Base-by-base conservation (phyloP, 208 protist genomes). In the Strigomonas culicis region DNA sequence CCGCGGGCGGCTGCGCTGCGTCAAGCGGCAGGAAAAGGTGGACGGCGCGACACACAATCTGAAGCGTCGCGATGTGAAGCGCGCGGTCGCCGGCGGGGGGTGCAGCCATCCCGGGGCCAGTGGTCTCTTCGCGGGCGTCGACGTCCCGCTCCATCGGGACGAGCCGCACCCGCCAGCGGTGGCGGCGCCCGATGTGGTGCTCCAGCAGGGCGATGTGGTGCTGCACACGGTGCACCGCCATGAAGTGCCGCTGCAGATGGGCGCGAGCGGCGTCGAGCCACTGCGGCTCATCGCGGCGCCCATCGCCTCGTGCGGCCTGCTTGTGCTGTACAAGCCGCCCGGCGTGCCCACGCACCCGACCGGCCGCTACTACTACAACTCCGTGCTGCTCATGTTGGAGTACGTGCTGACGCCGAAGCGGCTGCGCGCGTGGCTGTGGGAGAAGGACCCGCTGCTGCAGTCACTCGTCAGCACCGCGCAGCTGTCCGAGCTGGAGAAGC, bases 331-430 rank as follows among this genome's bases (percentile, higher is more conserved):
- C 50, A 95, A 95, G 71, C 88, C 92, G 0, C 68, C 84, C 1
- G 88, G 86, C n/a, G 22, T 95, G 2, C 86, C 85, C 15, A 93
- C 88, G 15, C 95, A 98, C 70, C 82, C 91, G 4, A 94, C 80
- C 15, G 93, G 93, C 0, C 65, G 95, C 56, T 99, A 97, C 72
- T 76, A 92, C 44, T 87, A 95, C 70, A 99, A 99, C 74, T 89
- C 94, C 10, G 63, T 97, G 19, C 72, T 92, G 2, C 62, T 64
- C 11, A 88, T 98, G 56, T 49, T 98, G 27, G 93, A 93, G 78
- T 94, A 94, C 63, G 85, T 92, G 10, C 73, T 94, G 28, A 76
- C 88, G 7, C 88, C 84, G 30, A 79, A 77, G 59, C 80, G 88
- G n/a, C 58, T 94, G 15, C 55, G 41, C n/a, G 72, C 71, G 28